phyloP scores from a whole-genome alignment of 164 flowering plant species.

The Pachysandra terminalis region DNA sequence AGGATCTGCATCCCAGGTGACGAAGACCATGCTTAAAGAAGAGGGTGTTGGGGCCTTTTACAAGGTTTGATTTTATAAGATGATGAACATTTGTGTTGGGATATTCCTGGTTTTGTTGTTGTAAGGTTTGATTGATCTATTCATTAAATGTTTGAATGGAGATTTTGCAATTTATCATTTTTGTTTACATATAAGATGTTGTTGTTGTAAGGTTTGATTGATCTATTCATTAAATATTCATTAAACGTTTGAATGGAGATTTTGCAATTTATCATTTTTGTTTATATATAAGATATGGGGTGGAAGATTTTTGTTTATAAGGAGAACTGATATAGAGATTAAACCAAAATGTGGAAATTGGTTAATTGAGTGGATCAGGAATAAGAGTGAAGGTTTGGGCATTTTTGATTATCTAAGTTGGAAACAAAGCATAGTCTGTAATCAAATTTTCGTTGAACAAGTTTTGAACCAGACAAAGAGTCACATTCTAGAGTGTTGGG shows the following conservation, averaged over 20 bases:
- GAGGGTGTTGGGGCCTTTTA: slow-evolving; percentile 89
- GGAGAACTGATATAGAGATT: neutral
- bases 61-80: slow-evolving; percentile 49
- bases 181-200: neutral
- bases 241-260: neutral
- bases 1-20: slow-evolving; percentile 75
- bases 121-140: neutral
- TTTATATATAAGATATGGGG: neutral
- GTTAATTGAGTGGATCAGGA: no score
- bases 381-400: no score
- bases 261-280: neutral
- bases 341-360: no score
- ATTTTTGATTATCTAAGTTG: no score
- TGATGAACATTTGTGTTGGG: neutral
- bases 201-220: no score
- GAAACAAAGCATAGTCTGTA: no score
- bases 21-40: slow-evolving; percentile 76
- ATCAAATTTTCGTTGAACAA: no score
- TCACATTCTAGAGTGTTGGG: no score
- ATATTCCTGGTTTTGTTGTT: neutral
- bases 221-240: no score
- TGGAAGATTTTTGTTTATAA: neutral
- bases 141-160: neutral
- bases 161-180: slow-evolving; percentile 2
- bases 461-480: no score